phyloP scores from a whole-genome alignment of 768 basidiomycete species.

The Candolleomyces aberdarensis region DNA sequence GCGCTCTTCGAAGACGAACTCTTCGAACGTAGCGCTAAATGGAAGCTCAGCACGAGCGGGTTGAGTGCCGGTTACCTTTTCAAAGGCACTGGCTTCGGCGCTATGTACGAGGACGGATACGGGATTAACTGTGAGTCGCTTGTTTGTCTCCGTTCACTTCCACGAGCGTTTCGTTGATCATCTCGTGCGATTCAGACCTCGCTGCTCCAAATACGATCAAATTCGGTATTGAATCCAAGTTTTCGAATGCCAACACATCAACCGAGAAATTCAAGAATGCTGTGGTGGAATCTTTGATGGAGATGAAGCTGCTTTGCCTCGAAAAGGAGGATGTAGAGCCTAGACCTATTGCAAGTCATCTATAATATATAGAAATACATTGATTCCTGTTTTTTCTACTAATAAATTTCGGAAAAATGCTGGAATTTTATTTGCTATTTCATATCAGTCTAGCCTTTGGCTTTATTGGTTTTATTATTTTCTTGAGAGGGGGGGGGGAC shows the following conservation, averaged over 20 bases:
- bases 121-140: conserved; percentile 82
- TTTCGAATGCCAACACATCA: conserved; percentile 64
- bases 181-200: conserved; percentile 53
- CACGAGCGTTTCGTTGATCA: conserved; percentile 1
- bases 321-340: conserved; percentile 18
- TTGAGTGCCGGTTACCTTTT: conserved; percentile 84
- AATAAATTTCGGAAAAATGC: too few species aligned
- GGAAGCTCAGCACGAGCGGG: conserved; percentile 90
- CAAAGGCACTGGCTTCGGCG: conserved; percentile 89
- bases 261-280: conserved; percentile 64
- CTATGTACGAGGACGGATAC: conserved; percentile 81
- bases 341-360: conserved; percentile 22
- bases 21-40: conserved; percentile 71
- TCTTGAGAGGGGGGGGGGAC: background rate
- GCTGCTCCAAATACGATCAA: conserved; percentile 76
- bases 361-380: conserved; percentile 18
- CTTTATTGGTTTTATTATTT: conserved; percentile 3
- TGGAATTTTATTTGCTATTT: too few species aligned
- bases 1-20: conserved; percentile 74
- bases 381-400: background rate
- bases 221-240: conserved; percentile 93
- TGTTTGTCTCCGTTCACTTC: conserved; percentile 1
- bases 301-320: conserved; percentile 62
- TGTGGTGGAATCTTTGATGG: conserved; percentile 57
- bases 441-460: background rate